Evolutionary conservation across 345 rosid genomes (phyloP).

Genomic region (Dipteronia dyeriana): DNA sequence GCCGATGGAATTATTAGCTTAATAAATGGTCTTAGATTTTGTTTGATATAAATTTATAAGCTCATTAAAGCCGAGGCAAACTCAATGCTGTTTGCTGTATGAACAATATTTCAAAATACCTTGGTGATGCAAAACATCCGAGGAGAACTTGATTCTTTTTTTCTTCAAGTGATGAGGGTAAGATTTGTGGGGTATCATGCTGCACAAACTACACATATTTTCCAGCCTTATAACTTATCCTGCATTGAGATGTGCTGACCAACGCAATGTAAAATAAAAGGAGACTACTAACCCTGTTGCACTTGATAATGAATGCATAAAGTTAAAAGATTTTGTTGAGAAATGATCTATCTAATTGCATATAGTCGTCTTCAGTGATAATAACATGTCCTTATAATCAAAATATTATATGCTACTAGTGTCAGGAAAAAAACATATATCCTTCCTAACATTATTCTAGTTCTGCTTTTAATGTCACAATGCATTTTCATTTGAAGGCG

Average conservation of each 20-base stretch:
- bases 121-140: background rate
- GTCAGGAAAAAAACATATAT: background rate
- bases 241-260: background rate
- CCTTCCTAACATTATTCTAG: background rate
- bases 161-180: background rate
- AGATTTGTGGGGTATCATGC: background rate
- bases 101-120: background rate
- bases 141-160: no score
- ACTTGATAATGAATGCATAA: background rate
- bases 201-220: background rate
- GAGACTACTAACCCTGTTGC: background rate
- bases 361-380: background rate
- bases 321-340: background rate
- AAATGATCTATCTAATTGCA: background rate
- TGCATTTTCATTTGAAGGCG: constrained; percentile 43
- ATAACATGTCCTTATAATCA: background rate
- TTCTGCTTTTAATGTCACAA: background rate
- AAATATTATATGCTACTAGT: background rate
- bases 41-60: background rate
- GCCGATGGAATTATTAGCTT: background rate
- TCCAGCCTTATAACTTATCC: background rate
- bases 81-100: background rate
- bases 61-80: background rate
- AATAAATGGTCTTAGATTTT: background rate
- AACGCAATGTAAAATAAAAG: background rate